These are phyloP conservation scores for Stephania yunnanensis DNA, from an alignment of 164 flowering plant genomes.

Conservation along the genomic window DNA sequence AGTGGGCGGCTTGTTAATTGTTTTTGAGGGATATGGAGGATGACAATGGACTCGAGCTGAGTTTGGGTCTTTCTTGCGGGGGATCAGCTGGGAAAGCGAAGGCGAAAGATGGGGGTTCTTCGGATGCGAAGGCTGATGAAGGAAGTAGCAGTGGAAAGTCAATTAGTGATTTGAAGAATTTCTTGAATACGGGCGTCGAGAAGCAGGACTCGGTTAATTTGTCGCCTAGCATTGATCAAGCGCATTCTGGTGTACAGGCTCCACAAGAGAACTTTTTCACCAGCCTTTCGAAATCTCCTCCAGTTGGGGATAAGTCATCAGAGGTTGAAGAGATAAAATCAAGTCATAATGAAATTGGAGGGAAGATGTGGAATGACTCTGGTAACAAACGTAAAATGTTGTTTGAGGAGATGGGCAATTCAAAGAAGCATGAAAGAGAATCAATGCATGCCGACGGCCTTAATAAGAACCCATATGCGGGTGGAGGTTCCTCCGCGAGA, in stretches of 20 bases:
- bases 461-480: slow-evolving; percentile 24
- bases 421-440: slow-evolving; percentile 63
- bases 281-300: slow-evolving; percentile 39
- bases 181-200: slow-evolving; percentile 38
- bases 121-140: slow-evolving; percentile 46
- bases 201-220: slow-evolving; percentile 31
- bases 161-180: slow-evolving; percentile 54
- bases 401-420: slow-evolving; percentile 45
- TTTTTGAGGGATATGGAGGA: slow-evolving; percentile 55
- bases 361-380: slow-evolving; percentile 24
- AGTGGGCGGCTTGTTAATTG: background rate
- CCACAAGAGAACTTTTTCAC: slow-evolving; percentile 54
- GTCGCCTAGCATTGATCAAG: slow-evolving; percentile 32
- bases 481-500: slow-evolving; percentile 17
- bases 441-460: slow-evolving; percentile 30
- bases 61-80: slow-evolving; percentile 76
- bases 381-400: slow-evolving; percentile 52
- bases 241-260: slow-evolving; percentile 19
- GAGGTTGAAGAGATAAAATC: slow-evolving; percentile 41
- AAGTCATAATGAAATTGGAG: slow-evolving; percentile 17
- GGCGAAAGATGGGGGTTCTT: slow-evolving; percentile 39
- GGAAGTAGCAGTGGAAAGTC: slow-evolving; percentile 42
- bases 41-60: slow-evolving; percentile 75
- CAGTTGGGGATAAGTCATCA: slow-evolving; percentile 33
- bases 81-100: slow-evolving; percentile 52